Percentiles rank a stretch among this genome's conserved stretches.
Conservation (phyloP, 2,329 filamentous ascomycete species). For the Aspergillus viridinutans region DNA sequence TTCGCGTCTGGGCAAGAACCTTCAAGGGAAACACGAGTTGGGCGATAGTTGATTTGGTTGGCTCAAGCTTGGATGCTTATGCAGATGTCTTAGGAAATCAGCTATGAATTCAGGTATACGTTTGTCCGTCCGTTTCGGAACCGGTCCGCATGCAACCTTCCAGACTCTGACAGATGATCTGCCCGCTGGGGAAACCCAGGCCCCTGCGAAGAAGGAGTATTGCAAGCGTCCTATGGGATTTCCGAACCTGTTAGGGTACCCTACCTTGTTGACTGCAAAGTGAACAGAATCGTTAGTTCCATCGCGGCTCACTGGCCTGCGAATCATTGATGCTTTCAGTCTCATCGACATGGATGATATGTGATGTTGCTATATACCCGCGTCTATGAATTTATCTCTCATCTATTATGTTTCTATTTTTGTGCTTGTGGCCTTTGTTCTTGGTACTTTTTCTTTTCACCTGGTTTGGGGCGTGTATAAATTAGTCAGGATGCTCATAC, state of each 20-base stretch:
- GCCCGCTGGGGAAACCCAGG: not conserved
- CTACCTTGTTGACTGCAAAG: not conserved
- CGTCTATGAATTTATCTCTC: constrained; percentile 5
- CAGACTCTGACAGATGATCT: not conserved
- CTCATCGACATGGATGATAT: constrained; percentile 6
- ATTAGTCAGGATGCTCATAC: not conserved
- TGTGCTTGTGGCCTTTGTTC: not conserved
- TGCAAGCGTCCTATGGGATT: not conserved
- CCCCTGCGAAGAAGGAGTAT: not conserved
- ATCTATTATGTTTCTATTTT: constrained; percentile 6
- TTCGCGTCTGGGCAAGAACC: constrained; percentile 45
- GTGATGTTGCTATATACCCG: constrained; percentile 20
- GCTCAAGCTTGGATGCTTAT: constrained; percentile 44
- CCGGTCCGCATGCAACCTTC: not conserved
- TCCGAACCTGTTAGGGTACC: not conserved
- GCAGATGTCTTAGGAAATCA: constrained; percentile 41
- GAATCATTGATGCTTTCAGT: not conserved
- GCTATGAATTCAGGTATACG: constrained; percentile 7
- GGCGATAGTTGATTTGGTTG: constrained; percentile 46
- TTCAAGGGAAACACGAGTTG: constrained; percentile 47
- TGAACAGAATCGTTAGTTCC: not conserved
- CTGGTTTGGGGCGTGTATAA: not conserved
- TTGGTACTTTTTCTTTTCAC: constrained; percentile 12
- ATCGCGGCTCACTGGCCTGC: not conserved
- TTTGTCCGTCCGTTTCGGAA: not conserved